phyloP scores from a whole-genome alignment of 441 rosid genomes.

The Erodium moschatum region DNA sequence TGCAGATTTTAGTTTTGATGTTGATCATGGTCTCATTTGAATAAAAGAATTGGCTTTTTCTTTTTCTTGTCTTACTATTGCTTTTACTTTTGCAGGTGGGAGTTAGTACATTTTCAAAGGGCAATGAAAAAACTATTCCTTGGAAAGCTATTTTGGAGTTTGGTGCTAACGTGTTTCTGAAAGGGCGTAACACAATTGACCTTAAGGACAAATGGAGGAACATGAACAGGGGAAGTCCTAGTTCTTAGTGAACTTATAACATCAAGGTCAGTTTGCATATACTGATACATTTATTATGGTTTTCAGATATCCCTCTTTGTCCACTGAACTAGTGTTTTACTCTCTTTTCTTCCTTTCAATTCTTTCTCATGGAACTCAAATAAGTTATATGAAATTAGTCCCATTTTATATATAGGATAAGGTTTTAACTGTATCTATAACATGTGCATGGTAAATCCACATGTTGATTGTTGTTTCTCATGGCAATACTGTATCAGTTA shows the following conservation, averaged over 20 bases:
- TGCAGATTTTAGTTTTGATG: background rate
- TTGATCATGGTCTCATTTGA: background rate
- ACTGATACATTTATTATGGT: background rate
- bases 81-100: constrained; percentile 33
- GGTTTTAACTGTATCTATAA: background rate
- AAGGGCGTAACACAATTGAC: constrained; percentile 30
- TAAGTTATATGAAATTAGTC: background rate
- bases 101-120: constrained; percentile 26
- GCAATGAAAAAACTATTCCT: constrained; percentile 23
- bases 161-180: constrained; percentile 27
- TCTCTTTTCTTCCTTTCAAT: background rate
- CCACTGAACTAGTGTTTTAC: background rate
- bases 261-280: constrained; percentile 12
- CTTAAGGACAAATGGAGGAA: constrained; percentile 49
- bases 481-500: background rate
- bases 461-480: background rate
- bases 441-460: background rate
- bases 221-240: constrained; percentile 29
- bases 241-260: constrained; percentile 13
- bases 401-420: background rate
- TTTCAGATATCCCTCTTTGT: background rate
- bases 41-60: background rate
- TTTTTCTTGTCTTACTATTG: background rate
- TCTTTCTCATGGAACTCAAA: background rate
- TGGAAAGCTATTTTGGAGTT: constrained; percentile 42